Evolutionary conservation across 257 asterid species (phyloP), one percentile per base, ranked within the genome.

Genomic region (Solanum tarapatanum): DNA sequence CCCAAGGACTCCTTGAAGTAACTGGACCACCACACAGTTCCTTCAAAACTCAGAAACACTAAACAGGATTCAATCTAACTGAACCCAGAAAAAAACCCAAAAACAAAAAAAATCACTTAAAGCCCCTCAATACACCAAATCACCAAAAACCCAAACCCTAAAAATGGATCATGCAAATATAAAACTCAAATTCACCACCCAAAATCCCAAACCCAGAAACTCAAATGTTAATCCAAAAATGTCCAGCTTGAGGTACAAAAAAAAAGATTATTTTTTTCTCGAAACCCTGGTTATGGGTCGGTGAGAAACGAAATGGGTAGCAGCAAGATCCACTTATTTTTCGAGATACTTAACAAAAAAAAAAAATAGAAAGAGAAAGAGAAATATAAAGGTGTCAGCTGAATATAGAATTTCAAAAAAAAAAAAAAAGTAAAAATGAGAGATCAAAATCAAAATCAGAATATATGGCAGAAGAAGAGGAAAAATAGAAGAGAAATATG

Each of bases 401-500:
- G 84, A 88, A 84, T 24, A 74, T 39, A 76, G 85, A 90, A 79
- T 28, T 84, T 68, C 3, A 32, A 79, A 77, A 51, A 60, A 73
- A 24, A n/a, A 28, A 32, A 32, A 70, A 17, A 8, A 51, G 9
- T 5, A 26, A 66, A 13, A 37, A 7, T 14, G 87, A 62, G 75
- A 48, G 36, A 55, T 19, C 66, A 55, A 55, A 55, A 55, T 55
- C 64, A 69, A 43, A 39, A 5, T 16, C 51, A 55, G n/a, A 60
- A 12, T 26, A 32, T 16, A 84, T 92, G 93, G 92, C 92, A 87
- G 13, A 24, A 87, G 77, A 51, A 87, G 91, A 91, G 92, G 45
- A 60, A 90, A 85, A 58, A 76, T 88, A 87, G 93, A 88, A 75
- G 93, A 91, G 93, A 90, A 41, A 75, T 82, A 91, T 68, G 88